Evolutionary conservation across 768 basidiomycete species (phyloP), one percentile per base, ranked within the genome.

Genomic region (Suillus luteus): DNA sequence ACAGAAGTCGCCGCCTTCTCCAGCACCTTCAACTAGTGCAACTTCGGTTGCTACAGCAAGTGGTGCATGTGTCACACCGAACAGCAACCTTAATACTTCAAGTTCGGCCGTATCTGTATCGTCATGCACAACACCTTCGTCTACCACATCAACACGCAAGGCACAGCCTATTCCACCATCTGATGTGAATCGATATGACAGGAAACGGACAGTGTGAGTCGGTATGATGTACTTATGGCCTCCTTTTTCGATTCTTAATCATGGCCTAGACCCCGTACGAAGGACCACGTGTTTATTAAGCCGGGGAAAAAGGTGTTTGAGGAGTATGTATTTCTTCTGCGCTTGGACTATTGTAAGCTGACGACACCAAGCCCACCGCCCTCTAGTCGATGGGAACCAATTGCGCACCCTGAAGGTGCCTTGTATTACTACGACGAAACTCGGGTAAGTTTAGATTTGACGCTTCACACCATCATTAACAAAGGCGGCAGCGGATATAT

Each of bases 401-500:
- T 74, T 38, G 69, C 74, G 2, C 85, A 86, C 69, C 84, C 85
- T 0, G 85, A 87, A 72, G 86, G 86, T 7, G 78, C 78, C 7
- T 75, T 81, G 27, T 87, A 86, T 68, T 86, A 84, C 64, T 81
- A 76, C 66, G 75, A 85, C 57, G 35, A 64, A 49, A 64, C 71
- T 8, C 77, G 78, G 70, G 84, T 83, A 48, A 0, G 74, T 59
- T 38, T 11, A 6, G 35, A 14, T 37, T 3, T 10, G 38, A 5
- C 4, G 1, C 11, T 5, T 35, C 24, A 46, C 14, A 15, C 11
- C 43, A 49, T 64, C 19, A 61, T 27, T 60, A 10, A 35, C 19
- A 4, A 17, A 38, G 14, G 22, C 15, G 22, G 8, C 60, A 84
- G 82, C 76, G 76, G 24, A 73, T 82, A 5, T 83, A 79, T 55